A percentile compares a stretch with the other conserved stretches of the same genome.
Conservation (phyloP, 768 basidiomycete species). For the Rubroboletus pulcherrimus region DNA sequence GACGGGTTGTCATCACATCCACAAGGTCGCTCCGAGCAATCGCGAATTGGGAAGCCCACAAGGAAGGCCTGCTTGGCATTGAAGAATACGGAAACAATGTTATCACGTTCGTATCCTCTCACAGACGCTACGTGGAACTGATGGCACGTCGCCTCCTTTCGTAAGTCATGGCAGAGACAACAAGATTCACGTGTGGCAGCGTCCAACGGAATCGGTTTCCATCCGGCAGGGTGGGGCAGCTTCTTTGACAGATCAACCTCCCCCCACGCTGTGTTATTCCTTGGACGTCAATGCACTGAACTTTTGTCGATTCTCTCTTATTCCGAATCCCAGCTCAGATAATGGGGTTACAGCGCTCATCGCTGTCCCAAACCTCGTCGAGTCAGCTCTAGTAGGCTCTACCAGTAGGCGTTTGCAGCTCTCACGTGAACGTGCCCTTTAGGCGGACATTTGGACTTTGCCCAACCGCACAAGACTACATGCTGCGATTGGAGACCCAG, state of each 20-base stretch:
- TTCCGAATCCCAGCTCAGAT: slow-evolving; percentile 27
- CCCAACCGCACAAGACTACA: slow-evolving; percentile 69
- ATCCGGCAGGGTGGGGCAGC: slow-evolving; percentile 56
- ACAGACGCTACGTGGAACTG: background rate
- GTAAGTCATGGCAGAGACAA: slow-evolving; percentile 77
- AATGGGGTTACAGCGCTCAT: slow-evolving; percentile 45
- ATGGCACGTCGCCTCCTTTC: background rate
- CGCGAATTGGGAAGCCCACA: slow-evolving; percentile 75
- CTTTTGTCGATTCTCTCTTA: slow-evolving; percentile 85
- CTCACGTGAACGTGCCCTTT: background rate
- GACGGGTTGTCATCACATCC: slow-evolving; percentile 73
- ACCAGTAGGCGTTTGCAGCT: background rate
- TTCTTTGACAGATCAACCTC: slow-evolving; percentile 43
- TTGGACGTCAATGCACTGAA: slow-evolving; percentile 92
- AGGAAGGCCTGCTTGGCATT: slow-evolving; percentile 70
- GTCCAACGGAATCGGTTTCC: slow-evolving; percentile 45
- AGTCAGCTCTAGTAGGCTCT: slow-evolving; percentile 69
- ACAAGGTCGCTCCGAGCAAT: slow-evolving; percentile 73
- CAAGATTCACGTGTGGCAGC: slow-evolving; percentile 72
- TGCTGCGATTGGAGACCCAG: slow-evolving; percentile 74
- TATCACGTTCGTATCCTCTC: slow-evolving; percentile 64
- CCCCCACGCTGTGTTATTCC: slow-evolving; percentile 56
- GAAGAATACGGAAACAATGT: slow-evolving; percentile 66
- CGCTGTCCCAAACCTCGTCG: slow-evolving; percentile 83
- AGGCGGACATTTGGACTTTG: slow-evolving; percentile 88